Percentiles rank a stretch among this genome's conserved stretches.
These are phyloP conservation scores for Penstemon davidsonii DNA, from an alignment of 257 asterid species.

Conservation along the genomic window DNA sequence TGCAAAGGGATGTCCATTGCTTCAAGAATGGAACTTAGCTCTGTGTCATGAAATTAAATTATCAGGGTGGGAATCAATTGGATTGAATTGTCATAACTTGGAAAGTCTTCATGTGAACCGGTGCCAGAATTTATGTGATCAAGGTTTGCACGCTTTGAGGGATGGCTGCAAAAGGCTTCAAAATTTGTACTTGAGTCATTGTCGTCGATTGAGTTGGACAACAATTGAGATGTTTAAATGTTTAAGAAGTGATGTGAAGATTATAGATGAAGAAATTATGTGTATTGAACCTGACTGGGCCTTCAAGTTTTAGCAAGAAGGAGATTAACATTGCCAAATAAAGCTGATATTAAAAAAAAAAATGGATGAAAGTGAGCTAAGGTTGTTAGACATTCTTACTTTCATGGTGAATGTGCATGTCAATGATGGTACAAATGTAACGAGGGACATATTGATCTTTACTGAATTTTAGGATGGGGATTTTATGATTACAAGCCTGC, in stretches of 20 bases:
- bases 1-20: conserved; percentile 55
- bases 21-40: conserved; percentile 73
- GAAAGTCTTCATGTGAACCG: conserved; percentile 64
- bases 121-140: conserved; percentile 56
- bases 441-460: too few species aligned
- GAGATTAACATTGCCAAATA: background rate
- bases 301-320: conserved; percentile 25
- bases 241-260: conserved; percentile 49
- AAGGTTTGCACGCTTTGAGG: conserved; percentile 54
- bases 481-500: too few species aligned
- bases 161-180: conserved; percentile 57
- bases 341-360: too few species aligned
- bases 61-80: conserved; percentile 62
- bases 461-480: too few species aligned
- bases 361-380: too few species aligned
- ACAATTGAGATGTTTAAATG: conserved; percentile 52
- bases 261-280: conserved; percentile 55
- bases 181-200: conserved; percentile 42
- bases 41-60: conserved; percentile 52
- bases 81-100: conserved; percentile 46
- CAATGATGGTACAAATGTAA: too few species aligned
- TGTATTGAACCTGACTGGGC: conserved; percentile 49
- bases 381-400: too few species aligned
- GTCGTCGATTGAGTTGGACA: conserved; percentile 34
- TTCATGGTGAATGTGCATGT: too few species aligned